Percentiles rank a stretch among this genome's conserved stretches.
Conservation (phyloP, 1,284 basidiomycete species). For the Leucoagaricus sp. region DNA sequence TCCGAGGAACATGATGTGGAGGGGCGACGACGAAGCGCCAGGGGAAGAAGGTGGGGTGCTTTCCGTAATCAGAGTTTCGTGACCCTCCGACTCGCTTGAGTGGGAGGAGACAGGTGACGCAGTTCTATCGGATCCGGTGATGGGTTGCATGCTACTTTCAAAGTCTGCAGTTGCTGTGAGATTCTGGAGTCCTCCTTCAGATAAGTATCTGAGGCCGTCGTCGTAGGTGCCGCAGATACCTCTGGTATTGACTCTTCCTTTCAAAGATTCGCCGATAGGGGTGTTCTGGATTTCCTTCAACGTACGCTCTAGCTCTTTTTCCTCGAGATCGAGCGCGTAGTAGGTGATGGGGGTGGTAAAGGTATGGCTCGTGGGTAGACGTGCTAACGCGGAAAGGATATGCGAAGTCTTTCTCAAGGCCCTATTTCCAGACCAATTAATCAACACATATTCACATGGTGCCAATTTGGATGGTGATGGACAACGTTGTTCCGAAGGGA, state of each 20-base stretch:
- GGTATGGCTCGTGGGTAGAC: conserved; percentile 38
- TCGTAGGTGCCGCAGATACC: conserved; percentile 93
- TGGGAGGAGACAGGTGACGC: conserved; percentile 34
- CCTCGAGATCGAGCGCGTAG: conserved; percentile 92
- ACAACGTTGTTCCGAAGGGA: background rate
- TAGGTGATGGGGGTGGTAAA: conserved; percentile 69
- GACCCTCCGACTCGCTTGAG: conserved; percentile 23
- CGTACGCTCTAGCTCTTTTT: conserved; percentile 83
- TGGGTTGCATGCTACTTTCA: background rate
- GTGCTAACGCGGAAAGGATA: conserved; percentile 77
- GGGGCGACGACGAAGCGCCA: conserved; percentile 40
- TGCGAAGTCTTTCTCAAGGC: conserved; percentile 90
- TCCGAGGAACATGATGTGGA: conserved; percentile 92
- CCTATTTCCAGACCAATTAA: conserved; percentile 54
- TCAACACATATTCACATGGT: background rate
- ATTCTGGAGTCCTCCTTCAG: conserved; percentile 52
- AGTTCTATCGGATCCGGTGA: conserved; percentile 20
- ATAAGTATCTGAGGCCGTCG: conserved; percentile 71
- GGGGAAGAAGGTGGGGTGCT: conserved; percentile 33
- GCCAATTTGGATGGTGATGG: no score
- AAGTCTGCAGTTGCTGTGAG: background rate
- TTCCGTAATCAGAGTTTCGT: conserved; percentile 22
- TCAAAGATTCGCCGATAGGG: conserved; percentile 62
- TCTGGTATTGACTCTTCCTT: conserved; percentile 72
- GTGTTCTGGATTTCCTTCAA: conserved; percentile 69